Percentiles rank a stretch among this genome's conserved stretches.
phyloP scores from a whole-genome alignment of 2,329 filamentous ascomycete genomes.

The Calonectria leucothoes region DNA sequence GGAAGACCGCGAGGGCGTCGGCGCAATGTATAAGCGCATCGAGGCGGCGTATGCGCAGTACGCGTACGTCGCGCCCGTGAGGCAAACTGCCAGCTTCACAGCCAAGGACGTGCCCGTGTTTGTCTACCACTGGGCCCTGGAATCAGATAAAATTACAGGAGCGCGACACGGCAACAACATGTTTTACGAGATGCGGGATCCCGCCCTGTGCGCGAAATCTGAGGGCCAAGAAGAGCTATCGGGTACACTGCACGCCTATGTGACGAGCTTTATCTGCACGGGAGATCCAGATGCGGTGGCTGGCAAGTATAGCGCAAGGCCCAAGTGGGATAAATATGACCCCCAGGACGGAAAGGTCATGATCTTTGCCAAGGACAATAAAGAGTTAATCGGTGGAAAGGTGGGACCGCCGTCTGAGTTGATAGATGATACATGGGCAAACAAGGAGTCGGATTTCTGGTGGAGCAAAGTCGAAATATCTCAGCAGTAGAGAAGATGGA shows the following conservation, averaged over 20 bases:
- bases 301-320: conserved; percentile 30
- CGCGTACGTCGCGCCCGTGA: conserved; percentile 63
- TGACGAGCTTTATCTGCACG: conserved; percentile 59
- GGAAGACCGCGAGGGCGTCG: conserved; percentile 54
- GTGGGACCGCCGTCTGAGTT: conserved; percentile 51
- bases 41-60: conserved; percentile 67
- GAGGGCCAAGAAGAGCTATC: conserved; percentile 54
- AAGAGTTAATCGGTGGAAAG: conserved; percentile 58
- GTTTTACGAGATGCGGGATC: conserved; percentile 58
- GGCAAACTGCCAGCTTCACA: conserved; percentile 56
- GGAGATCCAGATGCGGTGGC: conserved; percentile 55
- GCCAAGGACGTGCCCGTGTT: conserved; percentile 29
- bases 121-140: conserved; percentile 56
- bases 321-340: conserved; percentile 51
- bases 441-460: conserved; percentile 60
- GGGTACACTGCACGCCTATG: conserved; percentile 57
- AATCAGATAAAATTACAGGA: conserved; percentile 54
- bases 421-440: conserved; percentile 54
- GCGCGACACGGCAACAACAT: conserved; percentile 62
- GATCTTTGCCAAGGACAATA: conserved; percentile 58
- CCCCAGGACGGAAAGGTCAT: conserved; percentile 46
- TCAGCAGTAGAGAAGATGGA: conserved; percentile 38
- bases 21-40: conserved; percentile 64
- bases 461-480: conserved; percentile 54
- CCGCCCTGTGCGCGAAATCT: conserved; percentile 48